phyloP scores from a whole-genome alignment of 495 filamentous ascomycete genomes.

The Penicillium steckii region DNA sequence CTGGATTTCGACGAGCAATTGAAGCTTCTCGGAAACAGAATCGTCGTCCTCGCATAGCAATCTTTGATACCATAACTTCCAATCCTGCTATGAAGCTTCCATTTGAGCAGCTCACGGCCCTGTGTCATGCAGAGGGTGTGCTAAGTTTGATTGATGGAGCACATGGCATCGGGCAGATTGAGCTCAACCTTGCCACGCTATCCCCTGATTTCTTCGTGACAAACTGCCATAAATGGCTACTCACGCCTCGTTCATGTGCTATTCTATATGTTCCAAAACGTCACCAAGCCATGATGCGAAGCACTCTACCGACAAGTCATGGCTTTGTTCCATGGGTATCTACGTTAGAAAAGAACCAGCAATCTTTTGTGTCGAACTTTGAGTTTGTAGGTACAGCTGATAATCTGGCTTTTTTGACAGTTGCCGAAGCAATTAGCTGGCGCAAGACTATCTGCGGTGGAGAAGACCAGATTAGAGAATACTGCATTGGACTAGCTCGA shows the following conservation, averaged over 20 bases:
- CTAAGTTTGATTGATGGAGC: constrained; percentile 66
- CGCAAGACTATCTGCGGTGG: constrained; percentile 63
- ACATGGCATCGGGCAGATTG: constrained; percentile 73
- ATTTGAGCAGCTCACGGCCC: constrained; percentile 57
- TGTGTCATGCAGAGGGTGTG: constrained; percentile 59
- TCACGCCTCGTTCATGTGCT: constrained; percentile 69
- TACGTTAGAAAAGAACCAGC: constrained; percentile 30
- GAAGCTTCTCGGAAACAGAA: constrained; percentile 32
- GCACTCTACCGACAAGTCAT: constrained; percentile 63
- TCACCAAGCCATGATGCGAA: constrained; percentile 69
- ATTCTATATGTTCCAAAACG: constrained; percentile 70
- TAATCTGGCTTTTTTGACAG: constrained; percentile 59
- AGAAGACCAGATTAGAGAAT: constrained; percentile 59
- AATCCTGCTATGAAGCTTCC: constrained; percentile 71
- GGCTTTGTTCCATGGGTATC: constrained; percentile 33
- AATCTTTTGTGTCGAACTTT: constrained; percentile 65
- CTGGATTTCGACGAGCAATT: constrained; percentile 45
- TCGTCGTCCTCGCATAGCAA: constrained; percentile 50
- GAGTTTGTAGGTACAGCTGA: constrained; percentile 73
- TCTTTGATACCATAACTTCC: constrained; percentile 73
- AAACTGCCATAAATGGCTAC: constrained; percentile 86
- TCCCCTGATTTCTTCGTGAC: constrained; percentile 75
- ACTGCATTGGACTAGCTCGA: constrained; percentile 50
- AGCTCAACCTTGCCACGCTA: constrained; percentile 54
- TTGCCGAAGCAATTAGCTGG: constrained; percentile 64